These are phyloP conservation scores for Thraustotheca clavata DNA, from an alignment of 352 stramenopile species.

Conservation along the genomic window DNA sequence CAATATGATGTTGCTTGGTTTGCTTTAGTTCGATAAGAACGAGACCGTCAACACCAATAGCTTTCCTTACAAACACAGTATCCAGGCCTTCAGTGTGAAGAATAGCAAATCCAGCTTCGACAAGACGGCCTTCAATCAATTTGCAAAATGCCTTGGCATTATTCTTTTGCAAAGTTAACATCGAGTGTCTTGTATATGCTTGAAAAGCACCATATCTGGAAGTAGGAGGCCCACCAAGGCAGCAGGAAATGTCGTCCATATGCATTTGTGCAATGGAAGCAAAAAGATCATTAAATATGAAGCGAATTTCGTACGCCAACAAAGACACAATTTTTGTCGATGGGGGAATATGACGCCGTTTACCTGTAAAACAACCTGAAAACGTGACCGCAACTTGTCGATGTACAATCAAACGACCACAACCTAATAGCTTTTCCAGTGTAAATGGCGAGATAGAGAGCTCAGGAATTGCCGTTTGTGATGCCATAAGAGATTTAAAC, in stretches of 20 bases:
- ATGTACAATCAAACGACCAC: constrained; percentile 15
- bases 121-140: background rate
- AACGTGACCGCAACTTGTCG: constrained; percentile 12
- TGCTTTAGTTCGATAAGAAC: constrained; percentile 4
- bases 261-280: constrained; percentile 64
- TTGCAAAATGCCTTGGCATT: background rate
- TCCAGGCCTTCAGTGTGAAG: background rate
- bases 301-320: constrained; percentile 78
- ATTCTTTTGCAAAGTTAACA: background rate
- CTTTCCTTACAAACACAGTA: constrained; percentile 7
- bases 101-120: background rate
- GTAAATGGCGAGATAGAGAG: background rate
- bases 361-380: background rate
- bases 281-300: constrained; percentile 70
- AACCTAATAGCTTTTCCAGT: constrained; percentile 3
- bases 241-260: constrained; percentile 42
- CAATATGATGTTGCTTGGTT: background rate
- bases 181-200: background rate
- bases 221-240: background rate
- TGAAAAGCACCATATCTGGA: background rate
- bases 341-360: background rate
- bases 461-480: background rate
- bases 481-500: constrained; percentile 11
- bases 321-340: constrained; percentile 57
- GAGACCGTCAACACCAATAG: background rate